A percentile compares a stretch with the other conserved stretches of the same genome.
Conservation (phyloP, 2,329 filamentous ascomycete species). For the Cladosporium sp. region DNA sequence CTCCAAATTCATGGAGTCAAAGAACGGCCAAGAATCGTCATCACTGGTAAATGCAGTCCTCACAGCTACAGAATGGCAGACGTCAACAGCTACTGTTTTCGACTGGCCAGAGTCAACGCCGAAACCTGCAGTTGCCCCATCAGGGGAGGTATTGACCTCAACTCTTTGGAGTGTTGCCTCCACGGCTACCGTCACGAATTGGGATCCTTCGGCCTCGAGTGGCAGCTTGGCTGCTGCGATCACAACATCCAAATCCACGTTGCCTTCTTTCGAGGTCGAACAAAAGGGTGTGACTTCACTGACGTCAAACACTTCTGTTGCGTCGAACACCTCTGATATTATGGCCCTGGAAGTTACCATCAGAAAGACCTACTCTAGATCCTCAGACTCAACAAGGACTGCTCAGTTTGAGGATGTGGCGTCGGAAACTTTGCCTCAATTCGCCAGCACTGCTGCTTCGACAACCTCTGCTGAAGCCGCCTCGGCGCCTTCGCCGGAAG, state of each 20-base stretch:
- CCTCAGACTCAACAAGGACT: background rate
- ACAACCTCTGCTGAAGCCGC: background rate
- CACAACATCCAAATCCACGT: constrained; percentile 3
- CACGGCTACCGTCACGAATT: constrained; percentile 10
- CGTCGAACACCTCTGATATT: background rate
- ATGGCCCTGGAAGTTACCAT: constrained; percentile 11
- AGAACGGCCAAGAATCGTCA: background rate
- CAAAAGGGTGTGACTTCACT: background rate
- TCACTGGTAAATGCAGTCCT: background rate
- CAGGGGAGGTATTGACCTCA: constrained; percentile 7
- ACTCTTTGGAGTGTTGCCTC: constrained; percentile 1
- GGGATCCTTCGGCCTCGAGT: background rate
- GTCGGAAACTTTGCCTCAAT: background rate
- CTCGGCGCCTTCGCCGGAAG: background rate
- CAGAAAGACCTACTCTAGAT: constrained; percentile 13
- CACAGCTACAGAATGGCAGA: constrained; percentile 6
- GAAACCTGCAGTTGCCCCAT: background rate
- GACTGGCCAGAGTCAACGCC: constrained; percentile 7
- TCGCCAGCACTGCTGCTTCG: constrained; percentile 2
- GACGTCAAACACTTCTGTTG: background rate
- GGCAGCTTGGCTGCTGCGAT: background rate
- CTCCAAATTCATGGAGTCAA: background rate
- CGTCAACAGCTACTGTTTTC: constrained; percentile 18
- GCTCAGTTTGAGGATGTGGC: background rate
- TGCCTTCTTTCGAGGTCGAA: background rate